Evolutionary conservation across 495 filamentous ascomycete genomes (phyloP).

Genomic region (Lophium mytilinum): DNA sequence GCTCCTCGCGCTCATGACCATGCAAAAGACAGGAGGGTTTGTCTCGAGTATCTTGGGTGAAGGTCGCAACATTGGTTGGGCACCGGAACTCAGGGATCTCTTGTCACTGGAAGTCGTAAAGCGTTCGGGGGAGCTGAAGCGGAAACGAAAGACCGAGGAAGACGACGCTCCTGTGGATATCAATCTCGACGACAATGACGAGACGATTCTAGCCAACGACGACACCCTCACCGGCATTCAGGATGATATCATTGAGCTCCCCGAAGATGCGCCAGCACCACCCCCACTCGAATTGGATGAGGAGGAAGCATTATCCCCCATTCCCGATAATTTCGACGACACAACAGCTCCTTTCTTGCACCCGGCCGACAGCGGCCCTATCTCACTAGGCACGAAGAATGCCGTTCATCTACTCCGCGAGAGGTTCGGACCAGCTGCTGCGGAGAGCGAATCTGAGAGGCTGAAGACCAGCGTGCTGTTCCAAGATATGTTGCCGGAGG

Average conservation of each 20-base stretch:
- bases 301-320: slow-evolving; percentile 24
- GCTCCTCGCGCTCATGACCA: slow-evolving; percentile 75
- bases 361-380: slow-evolving; percentile 70
- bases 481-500: slow-evolving; percentile 82
- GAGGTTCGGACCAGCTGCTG: slow-evolving; percentile 62
- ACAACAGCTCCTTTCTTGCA: slow-evolving; percentile 65
- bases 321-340: slow-evolving; percentile 55
- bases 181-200: slow-evolving; percentile 56
- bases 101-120: slow-evolving; percentile 74
- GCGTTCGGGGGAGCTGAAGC: slow-evolving; percentile 72
- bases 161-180: slow-evolving; percentile 81
- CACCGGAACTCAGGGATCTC: slow-evolving; percentile 81
- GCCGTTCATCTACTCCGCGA: slow-evolving; percentile 92
- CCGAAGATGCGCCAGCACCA: slow-evolving; percentile 5
- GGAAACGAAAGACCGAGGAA: slow-evolving; percentile 53
- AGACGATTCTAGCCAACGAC: slow-evolving; percentile 11
- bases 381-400: slow-evolving; percentile 84
- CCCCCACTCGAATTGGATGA: slow-evolving; percentile 24
- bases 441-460: slow-evolving; percentile 46
- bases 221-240: slow-evolving; percentile 20
- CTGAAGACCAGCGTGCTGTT: slow-evolving; percentile 75
- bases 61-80: slow-evolving; percentile 69
- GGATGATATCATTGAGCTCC: slow-evolving; percentile 14
- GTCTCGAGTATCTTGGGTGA: slow-evolving; percentile 72
- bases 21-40: slow-evolving; percentile 83